Evolutionary conservation across 305 asterid species (phyloP).

Genomic region (Andrographis paniculata): DNA sequence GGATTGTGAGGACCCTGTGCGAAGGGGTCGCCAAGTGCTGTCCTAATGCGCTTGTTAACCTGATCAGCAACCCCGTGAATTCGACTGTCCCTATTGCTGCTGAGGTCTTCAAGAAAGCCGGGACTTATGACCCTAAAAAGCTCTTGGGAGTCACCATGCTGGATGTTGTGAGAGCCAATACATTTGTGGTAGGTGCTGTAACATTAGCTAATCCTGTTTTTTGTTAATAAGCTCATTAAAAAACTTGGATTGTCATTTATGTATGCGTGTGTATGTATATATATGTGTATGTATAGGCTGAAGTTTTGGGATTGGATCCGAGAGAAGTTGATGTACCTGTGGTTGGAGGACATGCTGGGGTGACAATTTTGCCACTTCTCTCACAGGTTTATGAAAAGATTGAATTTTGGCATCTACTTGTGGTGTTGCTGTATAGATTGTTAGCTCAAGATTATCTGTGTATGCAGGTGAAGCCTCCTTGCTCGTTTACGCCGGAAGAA

Average conservation of each 20-base stretch:
- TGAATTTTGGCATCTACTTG: background rate
- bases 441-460: conserved; percentile 6
- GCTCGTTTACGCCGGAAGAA: conserved; percentile 49
- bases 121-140: conserved; percentile 80
- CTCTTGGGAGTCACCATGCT: conserved; percentile 92
- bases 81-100: conserved; percentile 97
- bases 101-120: conserved; percentile 94
- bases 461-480: conserved; percentile 51
- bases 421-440: conserved; percentile 9
- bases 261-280: too few relatives aligned
- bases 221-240: too few relatives aligned
- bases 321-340: conserved; percentile 88
- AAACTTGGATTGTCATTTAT: too few relatives aligned
- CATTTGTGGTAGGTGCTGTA: conserved; percentile 78
- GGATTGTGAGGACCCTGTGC: conserved; percentile 78
- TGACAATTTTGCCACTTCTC: conserved; percentile 55
- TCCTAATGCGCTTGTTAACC: conserved; percentile 77
- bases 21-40: conserved; percentile 83
- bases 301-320: conserved; percentile 93
- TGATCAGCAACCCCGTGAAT: conserved; percentile 94
- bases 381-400: conserved; percentile 41
- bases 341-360: conserved; percentile 95
- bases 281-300: conserved; percentile 84
- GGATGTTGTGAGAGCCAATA: conserved; percentile 94
- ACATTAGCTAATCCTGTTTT: background rate